Percentiles rank a stretch among this genome's conserved stretches.
Evolutionary conservation across 352 stramenopile genomes (phyloP).

Genomic region (Plasmopara viticola): DNA sequence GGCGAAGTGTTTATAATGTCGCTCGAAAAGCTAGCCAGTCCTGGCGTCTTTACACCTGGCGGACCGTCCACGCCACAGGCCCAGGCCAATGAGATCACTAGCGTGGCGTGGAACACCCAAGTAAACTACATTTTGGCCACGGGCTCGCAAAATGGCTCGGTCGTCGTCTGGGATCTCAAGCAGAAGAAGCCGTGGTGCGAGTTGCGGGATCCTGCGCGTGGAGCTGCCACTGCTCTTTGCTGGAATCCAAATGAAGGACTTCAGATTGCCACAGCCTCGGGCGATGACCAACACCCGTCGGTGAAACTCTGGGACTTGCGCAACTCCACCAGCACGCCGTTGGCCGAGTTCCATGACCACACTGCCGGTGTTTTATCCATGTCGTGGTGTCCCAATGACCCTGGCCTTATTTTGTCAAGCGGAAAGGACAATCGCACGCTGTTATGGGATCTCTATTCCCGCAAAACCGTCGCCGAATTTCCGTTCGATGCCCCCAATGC

Average conservation of each 20-base stretch:
- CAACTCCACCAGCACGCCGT: constrained; percentile 95
- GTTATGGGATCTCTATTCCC: constrained; percentile 95
- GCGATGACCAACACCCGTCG: constrained; percentile 92
- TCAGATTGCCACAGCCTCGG: constrained; percentile 94
- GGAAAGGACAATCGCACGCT: constrained; percentile 98
- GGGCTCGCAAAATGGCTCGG: constrained; percentile 89
- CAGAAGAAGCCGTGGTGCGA: constrained; percentile 98
- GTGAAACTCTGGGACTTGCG: constrained; percentile 98
- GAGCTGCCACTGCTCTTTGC: constrained; percentile 87
- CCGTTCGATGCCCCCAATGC: constrained; percentile 56
- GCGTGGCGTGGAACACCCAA: constrained; percentile 96
- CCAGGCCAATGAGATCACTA: constrained; percentile 84
- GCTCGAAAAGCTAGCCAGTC: constrained; percentile 86
- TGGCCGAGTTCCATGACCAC: constrained; percentile 95
- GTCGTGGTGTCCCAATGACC: constrained; percentile 96
- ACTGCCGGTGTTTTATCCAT: constrained; percentile 93
- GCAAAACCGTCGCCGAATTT: constrained; percentile 93
- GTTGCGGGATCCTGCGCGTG: constrained; percentile 85
- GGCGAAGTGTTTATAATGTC: constrained; percentile 94
- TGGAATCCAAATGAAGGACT: constrained; percentile 98
- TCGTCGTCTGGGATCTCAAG: constrained; percentile 97
- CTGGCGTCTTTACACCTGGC: constrained; percentile 87
- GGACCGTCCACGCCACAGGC: constrained; percentile 49
- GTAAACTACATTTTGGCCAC: constrained; percentile 97
- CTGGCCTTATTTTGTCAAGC: constrained; percentile 89